These are phyloP conservation scores for Saksenaea vasiformis DNA, from an alignment of 371 early-diverging fungal species.

Conservation along the genomic window DNA sequence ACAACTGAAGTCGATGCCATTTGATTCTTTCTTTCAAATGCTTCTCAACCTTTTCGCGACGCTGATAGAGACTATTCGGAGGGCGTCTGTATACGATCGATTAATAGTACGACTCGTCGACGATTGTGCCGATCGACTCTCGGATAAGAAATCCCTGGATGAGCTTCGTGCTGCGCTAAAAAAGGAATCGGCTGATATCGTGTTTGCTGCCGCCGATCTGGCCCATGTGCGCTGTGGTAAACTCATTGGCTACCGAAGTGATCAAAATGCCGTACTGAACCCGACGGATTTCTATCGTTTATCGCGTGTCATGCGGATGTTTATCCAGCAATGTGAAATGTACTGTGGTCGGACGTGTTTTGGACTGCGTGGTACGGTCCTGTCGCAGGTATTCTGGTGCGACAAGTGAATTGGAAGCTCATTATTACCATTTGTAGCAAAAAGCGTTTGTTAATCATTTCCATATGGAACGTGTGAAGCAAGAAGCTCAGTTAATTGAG, in stretches of 20 bases:
- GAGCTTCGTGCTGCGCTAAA: conserved; percentile 20
- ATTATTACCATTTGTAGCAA: conserved; percentile 52
- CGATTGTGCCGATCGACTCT: conserved; percentile 22
- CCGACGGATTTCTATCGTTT: conserved; percentile 86
- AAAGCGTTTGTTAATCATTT: conserved; percentile 88
- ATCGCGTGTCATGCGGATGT: conserved; percentile 74
- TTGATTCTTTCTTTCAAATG: conserved; percentile 80
- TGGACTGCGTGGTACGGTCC: conserved; percentile 79
- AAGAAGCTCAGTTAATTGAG: conserved; percentile 85
- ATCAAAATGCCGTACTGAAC: conserved; percentile 86
- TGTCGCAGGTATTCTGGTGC: conserved; percentile 59
- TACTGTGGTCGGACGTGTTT: conserved; percentile 83
- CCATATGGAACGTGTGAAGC: conserved; percentile 87
- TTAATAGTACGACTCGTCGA: conserved; percentile 53
- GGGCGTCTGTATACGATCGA: conserved; percentile 64
- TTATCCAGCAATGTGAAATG: conserved; percentile 72
- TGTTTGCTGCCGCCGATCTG: conserved; percentile 75
- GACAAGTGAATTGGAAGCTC: neutral
- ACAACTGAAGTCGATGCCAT: conserved; percentile 70
- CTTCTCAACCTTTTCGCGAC: conserved; percentile 70
- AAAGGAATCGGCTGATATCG: conserved; percentile 63
- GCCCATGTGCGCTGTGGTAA: conserved; percentile 89
- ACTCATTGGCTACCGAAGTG: conserved; percentile 80
- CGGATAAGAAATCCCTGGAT: neutral
- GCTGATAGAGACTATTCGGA: conserved; percentile 63